Evolutionary conservation across 2,329 filamentous ascomycete genomes (phyloP), one percentile per base, ranked within the genome.

Genomic region (Trichophyton mentagrophytes): DNA sequence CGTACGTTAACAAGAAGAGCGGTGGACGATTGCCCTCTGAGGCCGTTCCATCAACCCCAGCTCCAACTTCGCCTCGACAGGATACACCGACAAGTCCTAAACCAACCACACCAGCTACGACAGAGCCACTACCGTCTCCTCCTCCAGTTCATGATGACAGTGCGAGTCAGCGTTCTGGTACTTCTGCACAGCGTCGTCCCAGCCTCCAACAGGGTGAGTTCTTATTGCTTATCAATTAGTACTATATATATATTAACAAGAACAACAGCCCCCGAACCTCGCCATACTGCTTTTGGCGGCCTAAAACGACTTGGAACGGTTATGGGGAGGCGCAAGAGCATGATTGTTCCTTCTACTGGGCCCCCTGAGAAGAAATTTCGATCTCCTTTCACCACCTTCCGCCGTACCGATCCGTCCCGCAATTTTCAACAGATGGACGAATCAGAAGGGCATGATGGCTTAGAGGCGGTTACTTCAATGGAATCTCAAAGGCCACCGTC

Each of bases 161-260:
- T 61, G 74, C 77, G 61, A 82, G 81, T 66, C 79, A 82, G 64
- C 79, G 78, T 63, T 83, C 82, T 61, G 77, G 76, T 60, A 63
- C 74, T 66, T 81, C 78, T 56, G 76, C 70, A 20, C 71, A 70
- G 61, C 66, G 65, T 36, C 69, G 70, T 62, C 66, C 71, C 47
- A 67, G 71, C 17, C 70, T 73, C 63, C 69, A 57, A 27, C 72
- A 75, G 71, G 71, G 69, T 69, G 64, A 55, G 46, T 47, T 44
- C 13, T 3, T 55, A 6, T 27, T 17, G 3, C 7, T 33, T 51
- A 13, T 38, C 15, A 38, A 44, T 44, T n/a, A 17, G 3, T n/a
- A 17, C 6, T 20, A 17, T 17, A 17, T 17, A 17, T 17, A 17
- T 17, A 17, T n/a, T n/a, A 17, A 40, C 47, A 22, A 38, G 11